These are phyloP conservation scores for Parsonsia alboflavescens DNA, from an alignment of 257 asterid genomes.

Conservation along the genomic window DNA sequence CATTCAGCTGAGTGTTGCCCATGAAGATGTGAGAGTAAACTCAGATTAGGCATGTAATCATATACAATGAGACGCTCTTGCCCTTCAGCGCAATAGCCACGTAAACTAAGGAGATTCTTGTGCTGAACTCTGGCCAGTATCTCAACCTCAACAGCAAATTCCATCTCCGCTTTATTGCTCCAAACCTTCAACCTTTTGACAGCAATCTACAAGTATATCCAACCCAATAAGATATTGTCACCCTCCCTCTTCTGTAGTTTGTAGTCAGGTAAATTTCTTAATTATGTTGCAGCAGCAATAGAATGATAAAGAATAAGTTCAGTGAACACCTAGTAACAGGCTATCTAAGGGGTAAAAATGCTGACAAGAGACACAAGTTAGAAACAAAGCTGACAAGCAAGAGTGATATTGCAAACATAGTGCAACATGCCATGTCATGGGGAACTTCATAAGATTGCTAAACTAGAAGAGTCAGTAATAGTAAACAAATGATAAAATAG, in stretches of 20 bases:
- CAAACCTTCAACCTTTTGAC: constrained; percentile 25
- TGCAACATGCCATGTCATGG: background rate
- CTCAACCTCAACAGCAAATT: constrained; percentile 28
- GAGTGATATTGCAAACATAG: background rate
- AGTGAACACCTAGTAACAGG: background rate
- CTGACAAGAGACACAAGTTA: background rate
- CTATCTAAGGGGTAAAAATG: background rate
- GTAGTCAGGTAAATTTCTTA: background rate
- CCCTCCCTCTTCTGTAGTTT: background rate
- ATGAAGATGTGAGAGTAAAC: constrained; percentile 27
- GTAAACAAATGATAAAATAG: background rate
- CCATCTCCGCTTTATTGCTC: constrained; percentile 27
- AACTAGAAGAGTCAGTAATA: background rate
- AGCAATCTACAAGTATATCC: constrained; percentile 20
- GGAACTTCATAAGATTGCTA: background rate
- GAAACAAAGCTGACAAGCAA: background rate
- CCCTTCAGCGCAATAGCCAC: constrained; percentile 28
- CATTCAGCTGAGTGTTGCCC: constrained; percentile 28
- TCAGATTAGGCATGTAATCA: constrained; percentile 25
- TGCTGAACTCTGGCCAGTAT: constrained; percentile 22
- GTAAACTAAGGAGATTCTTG: constrained; percentile 20
- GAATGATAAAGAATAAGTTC: background rate
- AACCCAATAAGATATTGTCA: background rate
- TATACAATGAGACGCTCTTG: constrained; percentile 25
- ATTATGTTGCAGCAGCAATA: background rate